Percentiles rank a stretch among this genome's conserved stretches.
Conservation (phyloP, 2,329 filamentous ascomycete genomes). For the Alternaria sp. region DNA sequence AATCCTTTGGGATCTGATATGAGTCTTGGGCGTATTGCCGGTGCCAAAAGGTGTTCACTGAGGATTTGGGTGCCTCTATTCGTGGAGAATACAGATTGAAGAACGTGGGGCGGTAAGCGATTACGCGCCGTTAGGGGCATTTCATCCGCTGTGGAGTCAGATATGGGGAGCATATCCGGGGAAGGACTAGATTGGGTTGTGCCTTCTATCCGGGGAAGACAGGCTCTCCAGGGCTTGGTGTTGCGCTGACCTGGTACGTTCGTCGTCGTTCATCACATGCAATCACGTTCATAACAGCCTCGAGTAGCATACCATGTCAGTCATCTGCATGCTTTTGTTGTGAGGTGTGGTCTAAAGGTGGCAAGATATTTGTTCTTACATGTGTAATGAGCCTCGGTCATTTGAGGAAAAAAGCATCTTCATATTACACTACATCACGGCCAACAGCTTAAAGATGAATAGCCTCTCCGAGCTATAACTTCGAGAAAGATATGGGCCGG, state of each 20-base stretch:
- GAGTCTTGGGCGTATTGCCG: background rate
- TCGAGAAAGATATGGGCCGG: background rate
- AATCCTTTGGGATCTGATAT: background rate
- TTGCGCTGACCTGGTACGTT: background rate
- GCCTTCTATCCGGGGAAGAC: background rate
- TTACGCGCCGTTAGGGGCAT: background rate
- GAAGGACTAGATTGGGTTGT: background rate
- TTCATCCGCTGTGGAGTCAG: conserved; percentile 7
- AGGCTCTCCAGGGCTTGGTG: background rate
- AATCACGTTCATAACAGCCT: background rate
- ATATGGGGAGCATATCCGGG: background rate
- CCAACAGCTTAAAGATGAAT: background rate
- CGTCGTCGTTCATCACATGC: background rate
- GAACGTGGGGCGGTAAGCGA: background rate
- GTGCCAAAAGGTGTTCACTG: background rate
- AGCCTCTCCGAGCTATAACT: background rate
- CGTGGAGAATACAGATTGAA: conserved; percentile 11
- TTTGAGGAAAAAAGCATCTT: background rate
- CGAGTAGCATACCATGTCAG: background rate
- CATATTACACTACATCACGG: background rate
- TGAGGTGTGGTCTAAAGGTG: background rate
- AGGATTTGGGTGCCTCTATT: background rate
- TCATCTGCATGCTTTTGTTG: background rate
- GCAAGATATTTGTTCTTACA: too few species aligned
- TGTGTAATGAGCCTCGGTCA: too few species aligned